Evolutionary conservation across 2,329 filamentous ascomycete species (phyloP).

Genomic region (Colletotrichum horii): DNA sequence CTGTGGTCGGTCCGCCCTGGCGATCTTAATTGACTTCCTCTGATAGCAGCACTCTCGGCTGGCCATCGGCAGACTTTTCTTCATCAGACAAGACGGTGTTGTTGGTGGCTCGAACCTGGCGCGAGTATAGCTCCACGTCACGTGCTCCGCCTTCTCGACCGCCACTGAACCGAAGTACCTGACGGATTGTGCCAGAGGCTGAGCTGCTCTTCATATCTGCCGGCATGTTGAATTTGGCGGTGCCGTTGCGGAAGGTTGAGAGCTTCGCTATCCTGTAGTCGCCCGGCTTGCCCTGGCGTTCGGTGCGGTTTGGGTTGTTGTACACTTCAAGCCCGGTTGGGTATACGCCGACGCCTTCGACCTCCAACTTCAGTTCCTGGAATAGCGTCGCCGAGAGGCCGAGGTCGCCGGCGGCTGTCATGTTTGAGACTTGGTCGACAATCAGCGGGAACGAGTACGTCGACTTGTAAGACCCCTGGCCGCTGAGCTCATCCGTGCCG

Average conservation of each 20-base stretch:
- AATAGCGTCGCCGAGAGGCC: slow-evolving; percentile 47
- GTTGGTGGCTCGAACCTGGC: slow-evolving; percentile 61
- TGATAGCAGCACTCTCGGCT: background rate
- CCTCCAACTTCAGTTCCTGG: slow-evolving; percentile 44
- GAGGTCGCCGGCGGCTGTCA: slow-evolving; percentile 47
- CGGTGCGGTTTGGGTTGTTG: slow-evolving; percentile 29
- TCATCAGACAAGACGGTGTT: slow-evolving; percentile 55
- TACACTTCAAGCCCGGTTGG: slow-evolving; percentile 68
- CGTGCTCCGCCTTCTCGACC: slow-evolving; percentile 29
- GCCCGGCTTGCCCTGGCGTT: background rate
- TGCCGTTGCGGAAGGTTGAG: slow-evolving; percentile 61
- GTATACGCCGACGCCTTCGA: slow-evolving; percentile 49
- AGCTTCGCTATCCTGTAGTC: slow-evolving; percentile 34
- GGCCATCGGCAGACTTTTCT: slow-evolving; percentile 39
- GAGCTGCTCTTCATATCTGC: slow-evolving; percentile 50
- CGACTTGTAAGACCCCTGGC: slow-evolving; percentile 32
- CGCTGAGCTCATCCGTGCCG: slow-evolving; percentile 31
- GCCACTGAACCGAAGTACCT: slow-evolving; percentile 61
- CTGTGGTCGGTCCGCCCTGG: background rate
- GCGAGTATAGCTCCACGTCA: slow-evolving; percentile 56
- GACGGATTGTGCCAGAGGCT: slow-evolving; percentile 60
- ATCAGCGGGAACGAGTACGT: slow-evolving; percentile 66
- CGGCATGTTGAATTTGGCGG: slow-evolving; percentile 57
- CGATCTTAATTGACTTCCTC: background rate
- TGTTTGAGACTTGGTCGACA: slow-evolving; percentile 56